A percentile compares a stretch with the other conserved stretches of the same genome.
phyloP scores from a whole-genome alignment of 345 rosid species.

The Crucihimalaya himalaica region DNA sequence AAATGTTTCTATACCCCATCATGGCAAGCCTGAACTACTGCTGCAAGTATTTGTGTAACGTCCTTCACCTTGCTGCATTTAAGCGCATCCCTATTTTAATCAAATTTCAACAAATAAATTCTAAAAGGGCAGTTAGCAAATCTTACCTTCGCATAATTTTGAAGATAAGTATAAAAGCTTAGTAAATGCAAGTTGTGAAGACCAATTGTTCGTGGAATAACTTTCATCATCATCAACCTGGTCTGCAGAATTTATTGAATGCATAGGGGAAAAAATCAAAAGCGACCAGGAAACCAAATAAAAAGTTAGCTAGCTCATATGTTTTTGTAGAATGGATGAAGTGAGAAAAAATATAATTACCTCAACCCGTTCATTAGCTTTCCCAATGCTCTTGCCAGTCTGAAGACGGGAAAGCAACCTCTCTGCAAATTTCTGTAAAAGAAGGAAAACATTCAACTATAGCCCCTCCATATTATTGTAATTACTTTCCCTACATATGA shows the following conservation, averaged over 20 bases:
- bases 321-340: conserved; percentile 6
- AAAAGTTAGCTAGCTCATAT: background rate
- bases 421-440: conserved; percentile 83
- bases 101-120: background rate
- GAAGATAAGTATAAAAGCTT: conserved; percentile 74
- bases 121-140: background rate
- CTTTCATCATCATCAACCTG: conserved; percentile 85
- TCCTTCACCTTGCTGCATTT: conserved; percentile 86
- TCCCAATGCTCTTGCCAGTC: conserved; percentile 46
- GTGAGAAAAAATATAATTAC: conserved; percentile 42
- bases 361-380: conserved; percentile 65
- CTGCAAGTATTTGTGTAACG: conserved; percentile 88
- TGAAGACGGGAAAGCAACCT: conserved; percentile 74
- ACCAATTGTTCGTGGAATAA: conserved; percentile 84
- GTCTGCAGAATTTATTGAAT: too few relatives aligned
- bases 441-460: conserved; percentile 5
- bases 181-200: conserved; percentile 78
- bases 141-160: conserved; percentile 78
- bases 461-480: background rate
- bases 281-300: conserved; percentile 13
- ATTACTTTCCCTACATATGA: background rate
- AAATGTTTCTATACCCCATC: conserved; percentile 65
- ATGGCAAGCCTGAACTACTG: conserved; percentile 95
- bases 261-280: too few relatives aligned
- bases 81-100: conserved; percentile 3